Conservation (phyloP, 202 grass and related monocot species). For the Elaeis oleifera region DNA sequence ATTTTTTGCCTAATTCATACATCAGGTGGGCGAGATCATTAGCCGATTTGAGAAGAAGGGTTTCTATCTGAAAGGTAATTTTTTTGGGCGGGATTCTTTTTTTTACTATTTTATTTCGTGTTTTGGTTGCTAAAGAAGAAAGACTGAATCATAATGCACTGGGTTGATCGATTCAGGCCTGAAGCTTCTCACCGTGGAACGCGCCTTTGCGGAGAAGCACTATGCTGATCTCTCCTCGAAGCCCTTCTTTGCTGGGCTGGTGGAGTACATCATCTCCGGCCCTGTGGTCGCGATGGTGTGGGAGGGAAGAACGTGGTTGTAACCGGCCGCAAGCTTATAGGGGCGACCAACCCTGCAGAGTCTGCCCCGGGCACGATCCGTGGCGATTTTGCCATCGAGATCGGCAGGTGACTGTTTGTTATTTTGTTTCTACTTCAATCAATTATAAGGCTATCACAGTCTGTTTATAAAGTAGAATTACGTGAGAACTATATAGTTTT, state of each 20-base stretch:
- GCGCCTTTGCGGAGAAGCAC: constrained; percentile 91
- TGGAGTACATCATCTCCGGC: constrained; percentile 93
- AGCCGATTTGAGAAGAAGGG: constrained; percentile 98
- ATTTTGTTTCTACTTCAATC: neutral
- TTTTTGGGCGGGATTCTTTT: neutral
- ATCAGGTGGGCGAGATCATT: constrained; percentile 91
- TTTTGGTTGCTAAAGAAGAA: neutral
- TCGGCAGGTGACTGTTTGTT: constrained; percentile 60
- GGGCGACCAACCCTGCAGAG: constrained; percentile 74
- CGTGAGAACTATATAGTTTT: no score
- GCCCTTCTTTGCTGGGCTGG: constrained; percentile 75
- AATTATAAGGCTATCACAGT: no score
- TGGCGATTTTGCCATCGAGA: constrained; percentile 80
- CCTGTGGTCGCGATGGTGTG: constrained; percentile 96
- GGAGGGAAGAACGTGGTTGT: constrained; percentile 80
- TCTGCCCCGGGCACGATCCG: constrained; percentile 80
- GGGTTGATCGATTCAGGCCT: constrained; percentile 40
- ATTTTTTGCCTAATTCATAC: neutral
- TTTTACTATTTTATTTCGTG: neutral
- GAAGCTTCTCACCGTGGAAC: constrained; percentile 81
- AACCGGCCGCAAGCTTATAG: constrained; percentile 86
- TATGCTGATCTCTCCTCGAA: constrained; percentile 82
- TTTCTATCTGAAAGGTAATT: constrained; percentile 90
- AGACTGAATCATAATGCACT: neutral
- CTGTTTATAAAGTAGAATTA: no score